phyloP scores from a whole-genome alignment of 257 asterid species.

The Verbascum thapsus region DNA sequence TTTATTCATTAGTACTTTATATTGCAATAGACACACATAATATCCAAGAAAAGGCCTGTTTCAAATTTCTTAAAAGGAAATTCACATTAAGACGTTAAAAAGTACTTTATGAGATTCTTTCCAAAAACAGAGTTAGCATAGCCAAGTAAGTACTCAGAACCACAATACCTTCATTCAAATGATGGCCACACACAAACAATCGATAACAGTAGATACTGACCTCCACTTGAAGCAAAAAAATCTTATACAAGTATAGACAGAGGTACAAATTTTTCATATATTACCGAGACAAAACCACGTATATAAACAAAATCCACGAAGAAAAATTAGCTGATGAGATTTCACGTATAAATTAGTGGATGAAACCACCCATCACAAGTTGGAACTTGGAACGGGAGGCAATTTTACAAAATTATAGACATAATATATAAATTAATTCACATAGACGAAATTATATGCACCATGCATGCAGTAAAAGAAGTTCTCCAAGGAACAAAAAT shows the following conservation, averaged over 20 bases:
- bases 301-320: slow-evolving; percentile 10
- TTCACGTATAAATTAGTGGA: slow-evolving; percentile 8
- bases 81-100: background rate
- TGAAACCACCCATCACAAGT: slow-evolving; percentile 1
- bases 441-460: slow-evolving; percentile 20
- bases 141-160: background rate
- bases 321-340: background rate
- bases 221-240: background rate
- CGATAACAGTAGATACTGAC: background rate
- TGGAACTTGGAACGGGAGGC: slow-evolving; percentile 12
- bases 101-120: background rate
- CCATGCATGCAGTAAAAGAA: slow-evolving; percentile 22
- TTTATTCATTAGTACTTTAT: slow-evolving; percentile 28
- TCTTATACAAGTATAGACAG: background rate
- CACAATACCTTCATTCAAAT: background rate
- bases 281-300: background rate
- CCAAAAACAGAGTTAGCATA: background rate
- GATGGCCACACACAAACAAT: background rate
- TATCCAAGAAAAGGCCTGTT: slow-evolving; percentile 4
- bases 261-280: background rate
- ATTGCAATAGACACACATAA: slow-evolving; percentile 7
- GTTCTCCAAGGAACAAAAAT: background rate
- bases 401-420: background rate
- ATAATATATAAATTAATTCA: background rate
- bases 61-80: slow-evolving; percentile 3